phyloP scores from a whole-genome alignment of 2,329 filamentous ascomycete genomes.

The Reticulascus tulasneorum region DNA sequence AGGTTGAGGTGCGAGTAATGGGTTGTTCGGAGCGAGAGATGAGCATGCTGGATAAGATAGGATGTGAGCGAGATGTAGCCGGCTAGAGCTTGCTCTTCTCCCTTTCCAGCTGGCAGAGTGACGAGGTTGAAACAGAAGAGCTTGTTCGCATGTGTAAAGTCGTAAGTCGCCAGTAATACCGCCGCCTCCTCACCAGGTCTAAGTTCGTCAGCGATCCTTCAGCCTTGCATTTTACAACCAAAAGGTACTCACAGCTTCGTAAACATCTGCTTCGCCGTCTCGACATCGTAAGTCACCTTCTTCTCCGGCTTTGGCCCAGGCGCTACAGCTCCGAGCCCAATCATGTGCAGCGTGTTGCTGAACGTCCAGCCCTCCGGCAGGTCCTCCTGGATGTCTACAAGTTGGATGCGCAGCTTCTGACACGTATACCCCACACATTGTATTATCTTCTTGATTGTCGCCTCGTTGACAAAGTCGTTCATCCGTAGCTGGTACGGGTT shows the following conservation, averaged over 20 bases:
- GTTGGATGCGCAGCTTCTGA: constrained; percentile 63
- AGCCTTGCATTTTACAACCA: neutral
- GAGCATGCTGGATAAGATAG: constrained; percentile 89
- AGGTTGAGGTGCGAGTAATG: constrained; percentile 83
- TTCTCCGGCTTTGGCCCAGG: constrained; percentile 62
- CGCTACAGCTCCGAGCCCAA: constrained; percentile 75
- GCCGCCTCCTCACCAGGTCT: constrained; percentile 79
- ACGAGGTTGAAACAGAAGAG: constrained; percentile 86
- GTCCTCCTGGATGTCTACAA: constrained; percentile 85
- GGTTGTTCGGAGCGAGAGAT: constrained; percentile 72
- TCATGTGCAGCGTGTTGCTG: constrained; percentile 73
- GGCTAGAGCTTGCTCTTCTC: constrained; percentile 69
- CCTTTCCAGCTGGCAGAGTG: constrained; percentile 58
- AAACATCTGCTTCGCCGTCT: constrained; percentile 80
- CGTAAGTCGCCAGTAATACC: constrained; percentile 80
- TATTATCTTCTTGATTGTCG: constrained; percentile 78
- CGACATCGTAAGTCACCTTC: constrained; percentile 62
- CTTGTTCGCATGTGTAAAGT: constrained; percentile 93
- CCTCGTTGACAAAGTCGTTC: constrained; percentile 93
- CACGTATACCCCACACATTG: constrained; percentile 72
- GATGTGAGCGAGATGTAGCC: constrained; percentile 85
- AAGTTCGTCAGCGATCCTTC: constrained; percentile 15
- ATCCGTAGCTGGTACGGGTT: constrained; percentile 92
- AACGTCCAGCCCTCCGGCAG: constrained; percentile 86
- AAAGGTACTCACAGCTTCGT: constrained; percentile 61